Evolutionary conservation across 2,329 filamentous ascomycete species (phyloP).

Genomic region (Botrytis fragariae): DNA sequence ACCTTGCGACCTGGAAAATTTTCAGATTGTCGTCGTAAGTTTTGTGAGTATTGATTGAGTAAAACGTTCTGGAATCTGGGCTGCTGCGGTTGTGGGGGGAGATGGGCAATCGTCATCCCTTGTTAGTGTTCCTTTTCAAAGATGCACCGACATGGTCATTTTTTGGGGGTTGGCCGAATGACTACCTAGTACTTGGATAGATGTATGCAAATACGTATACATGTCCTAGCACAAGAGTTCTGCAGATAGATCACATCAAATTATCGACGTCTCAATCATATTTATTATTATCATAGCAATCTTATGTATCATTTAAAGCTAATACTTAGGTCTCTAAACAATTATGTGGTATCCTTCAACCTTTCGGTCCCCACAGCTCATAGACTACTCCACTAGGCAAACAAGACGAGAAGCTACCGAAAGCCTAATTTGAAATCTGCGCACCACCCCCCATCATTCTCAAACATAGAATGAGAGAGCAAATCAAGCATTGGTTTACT

Average conservation of each 20-base stretch:
- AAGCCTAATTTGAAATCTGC: neutral
- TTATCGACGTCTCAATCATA: neutral
- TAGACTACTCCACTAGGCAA: neutral
- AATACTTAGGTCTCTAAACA: neutral
- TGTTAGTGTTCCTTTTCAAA: neutral
- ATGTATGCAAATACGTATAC: neutral
- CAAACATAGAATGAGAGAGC: neutral
- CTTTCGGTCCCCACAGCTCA: neutral
- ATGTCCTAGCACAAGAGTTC: neutral
- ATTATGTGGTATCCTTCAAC: neutral
- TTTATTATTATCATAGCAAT: neutral
- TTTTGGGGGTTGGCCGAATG: neutral
- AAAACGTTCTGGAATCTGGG: slow-evolving; percentile 6
- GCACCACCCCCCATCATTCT: neutral
- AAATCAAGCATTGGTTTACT: neutral
- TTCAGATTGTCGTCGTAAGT: neutral
- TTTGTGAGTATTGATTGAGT: neutral
- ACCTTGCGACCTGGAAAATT: neutral
- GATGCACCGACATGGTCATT: neutral
- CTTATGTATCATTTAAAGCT: neutral
- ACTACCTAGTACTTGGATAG: neutral
- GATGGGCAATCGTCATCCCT: neutral
- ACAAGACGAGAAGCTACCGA: neutral
- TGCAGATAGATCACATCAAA: neutral
- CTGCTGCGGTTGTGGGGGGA: neutral